Conservation (phyloP, 305 asterid genomes). For the Coffea humblotiana region DNA sequence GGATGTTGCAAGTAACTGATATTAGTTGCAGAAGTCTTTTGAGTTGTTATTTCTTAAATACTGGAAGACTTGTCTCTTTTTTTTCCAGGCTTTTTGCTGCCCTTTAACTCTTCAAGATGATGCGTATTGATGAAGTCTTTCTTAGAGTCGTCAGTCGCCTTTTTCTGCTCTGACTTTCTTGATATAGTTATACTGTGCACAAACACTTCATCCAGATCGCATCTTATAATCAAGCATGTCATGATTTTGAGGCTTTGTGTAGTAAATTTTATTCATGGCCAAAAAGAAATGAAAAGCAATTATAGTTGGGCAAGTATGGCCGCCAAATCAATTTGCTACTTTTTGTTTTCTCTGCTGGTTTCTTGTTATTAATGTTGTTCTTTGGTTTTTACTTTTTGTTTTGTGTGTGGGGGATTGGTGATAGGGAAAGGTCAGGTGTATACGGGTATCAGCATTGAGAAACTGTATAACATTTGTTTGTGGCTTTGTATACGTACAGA, state of each 20-base stretch:
- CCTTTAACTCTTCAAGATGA: not conserved
- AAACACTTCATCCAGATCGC: not conserved
- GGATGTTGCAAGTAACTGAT: constrained; percentile 34
- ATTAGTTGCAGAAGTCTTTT: not conserved
- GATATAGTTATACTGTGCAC: not conserved
- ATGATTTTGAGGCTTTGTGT: not conserved
- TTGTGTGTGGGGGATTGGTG: too few relatives aligned
- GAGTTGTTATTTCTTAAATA: not conserved
- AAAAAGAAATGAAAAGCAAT: not conserved
- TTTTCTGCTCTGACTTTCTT: not conserved
- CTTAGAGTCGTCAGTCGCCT: not conserved
- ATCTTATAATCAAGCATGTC: not conserved
- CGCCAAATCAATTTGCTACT: too few relatives aligned
- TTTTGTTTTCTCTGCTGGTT: not conserved
- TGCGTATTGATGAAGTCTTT: not conserved
- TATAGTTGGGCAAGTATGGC: not conserved
- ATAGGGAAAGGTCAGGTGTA: too few relatives aligned
- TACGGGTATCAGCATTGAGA: too few relatives aligned
- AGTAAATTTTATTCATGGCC: not conserved
- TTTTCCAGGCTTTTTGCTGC: too few relatives aligned
- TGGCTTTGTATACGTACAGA: too few relatives aligned
- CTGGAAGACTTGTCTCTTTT: too few relatives aligned
- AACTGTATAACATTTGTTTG: too few relatives aligned
- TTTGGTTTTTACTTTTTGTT: too few relatives aligned
- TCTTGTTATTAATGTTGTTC: too few relatives aligned